These are phyloP conservation scores for Nitzschia sp. DNA, from an alignment of 108 stramenopile genomes.

Conservation along the genomic window DNA sequence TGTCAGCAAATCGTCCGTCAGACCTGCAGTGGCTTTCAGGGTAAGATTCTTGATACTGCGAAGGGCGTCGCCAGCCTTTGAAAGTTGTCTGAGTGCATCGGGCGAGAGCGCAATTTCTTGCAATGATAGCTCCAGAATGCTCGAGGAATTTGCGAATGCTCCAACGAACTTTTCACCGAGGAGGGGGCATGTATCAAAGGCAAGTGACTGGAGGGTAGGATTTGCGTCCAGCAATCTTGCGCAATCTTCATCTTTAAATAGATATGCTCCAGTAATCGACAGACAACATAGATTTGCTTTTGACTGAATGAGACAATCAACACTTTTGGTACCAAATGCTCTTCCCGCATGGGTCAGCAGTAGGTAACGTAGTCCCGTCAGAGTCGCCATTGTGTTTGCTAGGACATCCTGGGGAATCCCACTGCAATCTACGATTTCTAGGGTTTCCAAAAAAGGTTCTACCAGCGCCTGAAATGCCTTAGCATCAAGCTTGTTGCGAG, in stretches of 20 bases:
- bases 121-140: slow-evolving; percentile 68
- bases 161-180: slow-evolving; percentile 52
- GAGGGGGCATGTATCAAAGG: slow-evolving; percentile 72
- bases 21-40: slow-evolving; percentile 44
- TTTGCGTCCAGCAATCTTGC: slow-evolving; percentile 53
- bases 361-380: slow-evolving; percentile 48
- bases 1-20: slow-evolving; percentile 54
- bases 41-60: slow-evolving; percentile 62
- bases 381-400: slow-evolving; percentile 14
- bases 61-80: slow-evolving; percentile 38
- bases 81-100: slow-evolving; percentile 42
- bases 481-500: slow-evolving; percentile 59
- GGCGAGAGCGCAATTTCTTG: slow-evolving; percentile 53
- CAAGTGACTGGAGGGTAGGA: slow-evolving; percentile 63
- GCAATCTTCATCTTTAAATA: slow-evolving; percentile 66
- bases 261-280: slow-evolving; percentile 76
- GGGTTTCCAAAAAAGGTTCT: slow-evolving; percentile 59
- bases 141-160: slow-evolving; percentile 24
- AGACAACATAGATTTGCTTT: slow-evolving; percentile 47
- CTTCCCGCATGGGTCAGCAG: slow-evolving; percentile 72
- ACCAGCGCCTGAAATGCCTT: slow-evolving; percentile 72
- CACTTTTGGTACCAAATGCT: slow-evolving; percentile 68
- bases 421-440: slow-evolving; percentile 76
- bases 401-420: slow-evolving; percentile 67
- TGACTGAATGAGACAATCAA: slow-evolving; percentile 37